phyloP scores from a whole-genome alignment of 768 basidiomycete genomes.

The Boletus subparvulus region DNA sequence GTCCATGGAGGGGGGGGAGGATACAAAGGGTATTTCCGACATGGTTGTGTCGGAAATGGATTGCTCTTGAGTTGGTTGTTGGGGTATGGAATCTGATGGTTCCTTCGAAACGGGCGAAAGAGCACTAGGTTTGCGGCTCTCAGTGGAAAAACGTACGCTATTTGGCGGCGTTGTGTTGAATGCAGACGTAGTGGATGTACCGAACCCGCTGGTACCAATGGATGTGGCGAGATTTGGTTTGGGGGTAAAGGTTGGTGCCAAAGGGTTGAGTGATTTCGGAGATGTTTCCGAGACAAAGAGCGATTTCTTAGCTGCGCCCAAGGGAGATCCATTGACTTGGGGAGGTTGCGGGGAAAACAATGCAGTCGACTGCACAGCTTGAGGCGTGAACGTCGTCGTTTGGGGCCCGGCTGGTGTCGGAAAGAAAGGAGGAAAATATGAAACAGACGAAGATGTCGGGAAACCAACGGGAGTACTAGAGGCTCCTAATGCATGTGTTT shows the following conservation, averaged over 20 bases:
- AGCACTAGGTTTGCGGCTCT: neutral
- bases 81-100: neutral
- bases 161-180: neutral
- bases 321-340: neutral
- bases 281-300: slow-evolving; percentile 5
- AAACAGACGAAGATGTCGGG: neutral
- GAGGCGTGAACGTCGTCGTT: neutral
- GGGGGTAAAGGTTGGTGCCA: slow-evolving; percentile 19
- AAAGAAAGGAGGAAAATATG: slow-evolving; percentile 1
- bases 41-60: neutral
- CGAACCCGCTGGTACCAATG: neutral
- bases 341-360: neutral
- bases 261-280: slow-evolving; percentile 17
- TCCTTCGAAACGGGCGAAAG: neutral
- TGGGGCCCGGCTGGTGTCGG: neutral
- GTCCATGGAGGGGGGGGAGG: slow-evolving; percentile 16
- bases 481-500: neutral
- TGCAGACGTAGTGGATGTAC: neutral
- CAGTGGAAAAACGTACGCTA: neutral
- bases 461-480: neutral
- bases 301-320: neutral
- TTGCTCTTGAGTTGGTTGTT: neutral
- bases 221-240: neutral
- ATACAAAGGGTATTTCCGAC: slow-evolving; percentile 8
- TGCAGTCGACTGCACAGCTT: neutral